Evolutionary conservation across 257 asterid species (phyloP).

Genomic region (Cynanchum wilfordii): DNA sequence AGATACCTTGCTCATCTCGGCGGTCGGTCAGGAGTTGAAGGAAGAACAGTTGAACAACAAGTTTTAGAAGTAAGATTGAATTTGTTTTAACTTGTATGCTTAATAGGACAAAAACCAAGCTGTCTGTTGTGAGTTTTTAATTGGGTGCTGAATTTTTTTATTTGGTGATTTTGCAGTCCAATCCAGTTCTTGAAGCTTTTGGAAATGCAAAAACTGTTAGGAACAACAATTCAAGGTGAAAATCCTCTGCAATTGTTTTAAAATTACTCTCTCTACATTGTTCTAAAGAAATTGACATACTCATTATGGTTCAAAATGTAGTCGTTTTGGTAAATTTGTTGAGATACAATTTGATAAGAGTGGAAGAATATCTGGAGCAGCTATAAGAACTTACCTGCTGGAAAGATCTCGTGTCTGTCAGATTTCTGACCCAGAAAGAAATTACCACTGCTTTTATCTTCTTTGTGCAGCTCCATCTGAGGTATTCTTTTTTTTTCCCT

Average conservation of each 20-base stretch:
- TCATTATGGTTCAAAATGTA: conserved; percentile 33
- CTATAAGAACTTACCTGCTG: conserved; percentile 90
- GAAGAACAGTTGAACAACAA: conserved; percentile 98
- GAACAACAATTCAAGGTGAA: conserved; percentile 94
- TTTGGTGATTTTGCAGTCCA: conserved; percentile 57
- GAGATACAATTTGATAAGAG: conserved; percentile 96
- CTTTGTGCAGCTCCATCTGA: conserved; percentile 96
- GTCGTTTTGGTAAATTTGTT: conserved; percentile 99
- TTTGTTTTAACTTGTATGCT: conserved; percentile 4
- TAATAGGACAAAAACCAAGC: background rate
- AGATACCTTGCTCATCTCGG: conserved; percentile 95
- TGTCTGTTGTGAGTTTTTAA: background rate
- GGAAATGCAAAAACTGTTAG: conserved; percentile 98
- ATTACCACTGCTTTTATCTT: conserved; percentile 97
- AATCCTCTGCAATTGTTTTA: background rate
- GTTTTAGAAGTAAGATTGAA: conserved; percentile 80
- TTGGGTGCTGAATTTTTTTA: conserved; percentile 6
- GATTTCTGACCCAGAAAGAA: conserved; percentile 91
- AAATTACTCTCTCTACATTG: background rate
- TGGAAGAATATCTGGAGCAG: conserved; percentile 99
- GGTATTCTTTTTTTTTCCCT: conserved; percentile 32
- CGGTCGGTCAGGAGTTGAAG: conserved; percentile 98
- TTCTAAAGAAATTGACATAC: conserved; percentile 3
- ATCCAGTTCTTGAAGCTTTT: conserved; percentile 98
- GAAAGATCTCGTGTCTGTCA: conserved; percentile 99